Evolutionary conservation across 257 asterid genomes (phyloP).

Genomic region (Solanum bulbocastanum): DNA sequence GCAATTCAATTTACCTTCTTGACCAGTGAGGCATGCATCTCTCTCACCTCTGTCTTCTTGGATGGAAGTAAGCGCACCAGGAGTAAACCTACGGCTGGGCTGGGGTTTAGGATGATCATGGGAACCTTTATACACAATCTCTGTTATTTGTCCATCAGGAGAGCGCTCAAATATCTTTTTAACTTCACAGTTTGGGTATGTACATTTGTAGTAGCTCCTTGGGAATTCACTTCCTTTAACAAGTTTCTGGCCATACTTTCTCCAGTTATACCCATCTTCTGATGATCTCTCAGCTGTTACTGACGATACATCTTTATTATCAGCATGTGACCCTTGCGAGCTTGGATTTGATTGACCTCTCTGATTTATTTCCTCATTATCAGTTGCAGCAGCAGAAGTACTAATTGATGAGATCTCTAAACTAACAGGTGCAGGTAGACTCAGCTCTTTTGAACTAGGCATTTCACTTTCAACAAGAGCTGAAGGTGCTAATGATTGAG

Average conservation of each 20-base stretch:
- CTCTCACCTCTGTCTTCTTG: conserved; percentile 67
- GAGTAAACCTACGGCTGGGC: conserved; percentile 64
- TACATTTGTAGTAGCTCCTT: conserved; percentile 92
- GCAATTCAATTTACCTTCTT: conserved; percentile 49
- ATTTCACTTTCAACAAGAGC: conserved; percentile 24
- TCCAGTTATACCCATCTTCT: conserved; percentile 95
- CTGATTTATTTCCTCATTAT: conserved; percentile 34
- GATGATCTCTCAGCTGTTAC: conserved; percentile 66
- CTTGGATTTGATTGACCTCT: conserved; percentile 24
- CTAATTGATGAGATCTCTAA: conserved; percentile 24
- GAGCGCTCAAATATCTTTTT: conserved; percentile 91
- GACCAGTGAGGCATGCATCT: conserved; percentile 37
- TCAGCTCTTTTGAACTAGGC: conserved; percentile 7
- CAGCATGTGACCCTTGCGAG: conserved; percentile 40
- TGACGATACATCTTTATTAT: conserved; percentile 42
- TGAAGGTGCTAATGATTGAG: conserved; percentile 35
- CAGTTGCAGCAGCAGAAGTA: conserved; percentile 14
- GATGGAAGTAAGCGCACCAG: conserved; percentile 60
- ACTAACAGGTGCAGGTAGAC: conserved; percentile 22
- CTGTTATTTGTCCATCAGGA: conserved; percentile 87
- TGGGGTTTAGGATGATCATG: conserved; percentile 98
- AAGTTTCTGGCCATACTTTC: conserved; percentile 96
- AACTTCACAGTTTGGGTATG: conserved; percentile 92
- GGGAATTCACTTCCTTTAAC: conserved; percentile 98
- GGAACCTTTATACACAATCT: conserved; percentile 88